Conservation (phyloP, 805 yeast genomes). For the Candida saitoana region DNA sequence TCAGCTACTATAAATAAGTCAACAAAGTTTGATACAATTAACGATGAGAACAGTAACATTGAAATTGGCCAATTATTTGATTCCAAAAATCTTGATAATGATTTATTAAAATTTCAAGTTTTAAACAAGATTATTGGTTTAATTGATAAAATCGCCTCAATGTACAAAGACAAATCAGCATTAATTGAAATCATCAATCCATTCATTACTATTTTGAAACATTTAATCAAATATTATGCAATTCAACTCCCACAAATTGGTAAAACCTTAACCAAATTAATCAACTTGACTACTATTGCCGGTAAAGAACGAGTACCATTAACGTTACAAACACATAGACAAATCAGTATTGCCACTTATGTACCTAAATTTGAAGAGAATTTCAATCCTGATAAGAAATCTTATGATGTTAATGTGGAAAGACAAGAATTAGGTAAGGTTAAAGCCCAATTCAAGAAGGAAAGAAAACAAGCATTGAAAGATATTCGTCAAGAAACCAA, state of each 20-base stretch:
- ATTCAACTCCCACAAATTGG: constrained; percentile 27
- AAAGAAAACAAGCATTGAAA: constrained; percentile 79
- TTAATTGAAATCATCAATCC: constrained; percentile 56
- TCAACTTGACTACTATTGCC: constrained; percentile 39
- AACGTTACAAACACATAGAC: constrained; percentile 75
- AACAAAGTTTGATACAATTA: constrained; percentile 11
- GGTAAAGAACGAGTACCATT: constrained; percentile 50
- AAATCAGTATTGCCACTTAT: constrained; percentile 76
- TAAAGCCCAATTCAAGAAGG: constrained; percentile 83
- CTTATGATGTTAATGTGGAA: constrained; percentile 73
- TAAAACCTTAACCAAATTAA: constrained; percentile 46
- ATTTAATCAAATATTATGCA: constrained; percentile 33
- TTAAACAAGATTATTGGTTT: constrained; percentile 29
- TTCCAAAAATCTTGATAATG: constrained; percentile 8
- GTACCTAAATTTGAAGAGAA: constrained; percentile 94
- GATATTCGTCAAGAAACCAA: constrained; percentile 86
- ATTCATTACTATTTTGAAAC: constrained; percentile 40
- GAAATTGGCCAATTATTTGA: constrained; percentile 10
- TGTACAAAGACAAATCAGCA: constrained; percentile 64
- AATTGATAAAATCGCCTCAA: constrained; percentile 25
- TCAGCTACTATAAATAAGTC: constrained; percentile 13
- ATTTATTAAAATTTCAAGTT: constrained; percentile 23
- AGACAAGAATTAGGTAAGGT: constrained; percentile 82
- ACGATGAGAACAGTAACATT: constrained; percentile 3
- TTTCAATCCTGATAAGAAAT: constrained; percentile 92